These are phyloP conservation scores for Mycosphaerella sp. DNA, from an alignment of 2,329 filamentous ascomycete species.

Conservation along the genomic window DNA sequence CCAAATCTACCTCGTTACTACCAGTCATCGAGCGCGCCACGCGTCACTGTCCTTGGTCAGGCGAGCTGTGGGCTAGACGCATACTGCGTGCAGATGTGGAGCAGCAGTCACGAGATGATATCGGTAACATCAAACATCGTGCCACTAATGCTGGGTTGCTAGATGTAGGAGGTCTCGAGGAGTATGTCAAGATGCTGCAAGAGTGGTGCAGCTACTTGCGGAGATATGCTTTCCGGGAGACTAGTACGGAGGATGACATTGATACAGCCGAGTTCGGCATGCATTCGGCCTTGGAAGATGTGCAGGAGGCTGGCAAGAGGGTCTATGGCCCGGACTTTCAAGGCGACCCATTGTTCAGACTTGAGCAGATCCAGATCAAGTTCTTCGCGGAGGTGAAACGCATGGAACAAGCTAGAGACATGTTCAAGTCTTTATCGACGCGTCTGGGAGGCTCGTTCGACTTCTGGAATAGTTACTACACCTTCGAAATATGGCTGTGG, in stretches of 20 bases:
- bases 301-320: constrained; percentile 69
- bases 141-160: constrained; percentile 81
- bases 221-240: constrained; percentile 69
- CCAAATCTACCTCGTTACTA: constrained; percentile 46
- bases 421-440: constrained; percentile 65
- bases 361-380: constrained; percentile 88
- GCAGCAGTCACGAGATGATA: constrained; percentile 66
- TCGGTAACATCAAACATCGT: constrained; percentile 74
- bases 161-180: constrained; percentile 78
- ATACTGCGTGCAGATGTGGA: constrained; percentile 79
- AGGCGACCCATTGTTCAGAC: constrained; percentile 80
- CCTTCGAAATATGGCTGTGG: constrained; percentile 80
- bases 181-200: constrained; percentile 83
- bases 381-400: constrained; percentile 80
- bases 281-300: constrained; percentile 75
- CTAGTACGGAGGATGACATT: constrained; percentile 68
- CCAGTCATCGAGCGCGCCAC: constrained; percentile 75
- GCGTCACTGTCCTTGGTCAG: constrained; percentile 88
- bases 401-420: constrained; percentile 66
- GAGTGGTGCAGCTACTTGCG: constrained; percentile 94
- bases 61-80: constrained; percentile 82
- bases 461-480: constrained; percentile 89
- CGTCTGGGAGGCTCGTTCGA: constrained; percentile 72
- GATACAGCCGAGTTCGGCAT: constrained; percentile 90
- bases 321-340: constrained; percentile 69